Percentiles rank a stretch among this genome's conserved stretches.
phyloP scores from a whole-genome alignment of 176 grass and related monocot species.

The Oryza longistaminata region DNA sequence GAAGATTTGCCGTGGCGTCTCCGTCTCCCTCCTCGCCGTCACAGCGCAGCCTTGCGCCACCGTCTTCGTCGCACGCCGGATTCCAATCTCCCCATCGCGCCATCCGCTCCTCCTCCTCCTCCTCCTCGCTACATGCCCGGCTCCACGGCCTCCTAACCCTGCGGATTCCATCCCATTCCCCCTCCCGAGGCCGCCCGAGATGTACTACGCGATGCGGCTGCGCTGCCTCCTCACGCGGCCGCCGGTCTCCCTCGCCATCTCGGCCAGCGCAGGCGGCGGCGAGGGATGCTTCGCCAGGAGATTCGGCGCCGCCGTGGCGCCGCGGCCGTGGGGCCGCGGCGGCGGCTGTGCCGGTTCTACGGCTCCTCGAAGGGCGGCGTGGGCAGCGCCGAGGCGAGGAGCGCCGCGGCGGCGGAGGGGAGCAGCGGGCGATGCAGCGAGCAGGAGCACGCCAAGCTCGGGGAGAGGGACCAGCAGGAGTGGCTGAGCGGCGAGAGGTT shows the following conservation, averaged over 20 bases:
- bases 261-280: conserved; percentile 32
- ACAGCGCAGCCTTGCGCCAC: conserved; percentile 38
- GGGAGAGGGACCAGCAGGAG: conserved; percentile 94
- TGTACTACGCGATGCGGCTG: conserved; percentile 60
- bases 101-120: neutral
- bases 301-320: conserved; percentile 41
- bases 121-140: neutral
- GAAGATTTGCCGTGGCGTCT: conserved; percentile 44
- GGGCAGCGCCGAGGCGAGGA: conserved; percentile 57
- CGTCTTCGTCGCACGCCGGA: conserved; percentile 17
- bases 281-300: conserved; percentile 37
- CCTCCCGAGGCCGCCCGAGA: conserved; percentile 35
- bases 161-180: conserved; percentile 28
- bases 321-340: conserved; percentile 26
- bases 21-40: conserved; percentile 22
- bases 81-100: neutral
- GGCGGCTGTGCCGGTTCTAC: conserved; percentile 60
- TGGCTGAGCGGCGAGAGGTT: conserved; percentile 83
- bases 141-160: conserved; percentile 13
- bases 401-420: conserved; percentile 28
- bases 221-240: conserved; percentile 43
- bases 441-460: conserved; percentile 82
- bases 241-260: conserved; percentile 41
- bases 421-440: conserved; percentile 43
- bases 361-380: conserved; percentile 85